Evolutionary conservation across 305 asterid species (phyloP), one percentile per base, ranked within the genome.

Genomic region (Fraxinus latifolia): DNA sequence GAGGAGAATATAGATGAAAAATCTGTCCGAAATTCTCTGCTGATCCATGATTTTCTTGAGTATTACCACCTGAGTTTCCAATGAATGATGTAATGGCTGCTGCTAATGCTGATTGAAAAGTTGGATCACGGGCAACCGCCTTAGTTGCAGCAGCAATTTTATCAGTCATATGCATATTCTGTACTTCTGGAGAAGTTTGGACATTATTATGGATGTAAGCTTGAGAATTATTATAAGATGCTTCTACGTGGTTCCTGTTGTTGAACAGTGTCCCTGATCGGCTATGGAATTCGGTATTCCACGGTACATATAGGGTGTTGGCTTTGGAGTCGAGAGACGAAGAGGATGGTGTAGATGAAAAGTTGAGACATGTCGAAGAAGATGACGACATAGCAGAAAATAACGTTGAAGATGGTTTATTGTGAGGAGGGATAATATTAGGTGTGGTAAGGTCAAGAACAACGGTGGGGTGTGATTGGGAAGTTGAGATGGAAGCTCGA

Each of bases 381-480:
- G 85, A 31, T 62, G 87, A 78, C 5, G 34, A 42, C 3, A 80
- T 2, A 0, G 79, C 5, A 23, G 90, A 19, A 76, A 75, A 79
- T 14, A 78, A 37, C 76, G 81, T 71, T 23, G 88, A 67, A 23
- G 89, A 74, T 68, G 78, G 29, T 21, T 37, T 72, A 77, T 5
- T 27, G 8, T 67, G 34, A 3, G 50, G 83, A n/a, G 23, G 50
- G 42, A 50, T 42, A 34, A 72, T 85, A 53, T 67, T 89, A 27
- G 84, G 89, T 77, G 83, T 39, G 12, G 93, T 90, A 74, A 89
- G 90, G 88, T 90, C 92, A 76, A 90, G 88, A 32, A 86, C 74
- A 15, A 90, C 86, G 0, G 92, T 87, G 70, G 93, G 92, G 87
- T 90, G 92, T 71, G 93, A 87, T 62, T 85, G 92, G 25, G 85